Base-by-base conservation (phyloP, 495 filamentous ascomycete genomes). In the Aspergillus homomorphus region DNA sequence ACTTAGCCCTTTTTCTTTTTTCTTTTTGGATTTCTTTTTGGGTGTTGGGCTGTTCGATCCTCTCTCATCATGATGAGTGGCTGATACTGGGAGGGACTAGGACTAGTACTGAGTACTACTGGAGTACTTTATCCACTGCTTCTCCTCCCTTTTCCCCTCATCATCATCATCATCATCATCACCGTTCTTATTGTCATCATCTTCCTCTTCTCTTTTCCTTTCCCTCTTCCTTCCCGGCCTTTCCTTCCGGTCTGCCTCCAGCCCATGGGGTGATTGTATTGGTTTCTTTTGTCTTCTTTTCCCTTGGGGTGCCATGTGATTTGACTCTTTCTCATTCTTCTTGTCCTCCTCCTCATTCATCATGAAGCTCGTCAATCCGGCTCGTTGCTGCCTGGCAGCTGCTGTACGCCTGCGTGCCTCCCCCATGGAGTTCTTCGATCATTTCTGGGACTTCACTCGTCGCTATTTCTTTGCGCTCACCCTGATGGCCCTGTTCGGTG, bases 391-490 rank as follows among this genome's bases (percentile, higher is more conserved):
- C 41, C 16, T 43, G 1, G 33, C 56, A 1, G 10, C 51, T 4
- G 46, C 56, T 44, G 33, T 41, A 14, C 53, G 48, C 8, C 12
- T 64, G 21, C 61, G 57, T 45, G 26, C 64, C 21, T 69, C 65
- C 16, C 69, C 70, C 19, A 45, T 45, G 21, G 62, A 59, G 21
- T 59, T 59, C 46, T 67, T 73, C 42, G 66, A 73, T 45, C 53
- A 54, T 22, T 62, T 67, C 43, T 75, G 69, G 70, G 65, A 69
- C 38, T 69, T 69, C 53, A 57, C 66, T 26, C 70, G 73, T 41
- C 66, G 72, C 38, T 74, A 71, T 57, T 74, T 70, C 57, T 76
- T 73, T 58, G 64, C 72, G 43, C 60, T 76, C 26, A 65, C 62
- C 20, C 64, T 72, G 26, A 55, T 73, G 51, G 66, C 72, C 1